Base-by-base conservation (phyloP, 805 yeast species). In the Pichia sporocuriosa region DNA sequence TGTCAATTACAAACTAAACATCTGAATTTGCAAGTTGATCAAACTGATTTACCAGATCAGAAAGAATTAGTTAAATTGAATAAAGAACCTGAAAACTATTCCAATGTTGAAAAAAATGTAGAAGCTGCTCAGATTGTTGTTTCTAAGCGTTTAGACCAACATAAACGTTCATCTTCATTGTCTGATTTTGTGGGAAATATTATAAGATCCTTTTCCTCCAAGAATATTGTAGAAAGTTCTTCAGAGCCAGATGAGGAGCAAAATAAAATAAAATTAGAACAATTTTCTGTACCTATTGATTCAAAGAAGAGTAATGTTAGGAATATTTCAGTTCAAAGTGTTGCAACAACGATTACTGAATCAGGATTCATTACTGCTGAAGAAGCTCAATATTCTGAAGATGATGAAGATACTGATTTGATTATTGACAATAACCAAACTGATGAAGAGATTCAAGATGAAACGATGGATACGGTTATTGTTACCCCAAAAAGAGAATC, bases 331-430 rank as follows among this genome's bases (percentile, higher is more conserved):
- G 29, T 44, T 17, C 59, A 56, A 33, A 49, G 50, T 23, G 47
- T 38, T 27, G 46, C 58, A 7, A 56, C 58, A 9, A 52, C 62
- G 8, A 38, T 47, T 23, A 52, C 51, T 7, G 65, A 59, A 19
- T 54, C 59, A 3, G 63, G 57, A 24, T 60, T 60, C 46, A 55
- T 59, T 27, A 59, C 65, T 20, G 65, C 31, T 30, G 16, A 21
- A n/a, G 31, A 28, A 25, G 27, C 5, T 25, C n/a, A 25, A 11
- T 25, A 11, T 25, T 25, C 63, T 19, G 55, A 50, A 28, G 62
- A 58, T 37, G 61, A 57, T 15, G 24, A 37, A 11, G 23, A 32
- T n/a, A 12, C 10, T 7, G 50, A 42, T 15, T 10, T 25, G 13
- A 47, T 47, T 24, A 45, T 46, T 9, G 37, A 40, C 9, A 43